Conservation (phyloP, 139 green algal genomes). For the Chlorokybus atmophyticus region DNA sequence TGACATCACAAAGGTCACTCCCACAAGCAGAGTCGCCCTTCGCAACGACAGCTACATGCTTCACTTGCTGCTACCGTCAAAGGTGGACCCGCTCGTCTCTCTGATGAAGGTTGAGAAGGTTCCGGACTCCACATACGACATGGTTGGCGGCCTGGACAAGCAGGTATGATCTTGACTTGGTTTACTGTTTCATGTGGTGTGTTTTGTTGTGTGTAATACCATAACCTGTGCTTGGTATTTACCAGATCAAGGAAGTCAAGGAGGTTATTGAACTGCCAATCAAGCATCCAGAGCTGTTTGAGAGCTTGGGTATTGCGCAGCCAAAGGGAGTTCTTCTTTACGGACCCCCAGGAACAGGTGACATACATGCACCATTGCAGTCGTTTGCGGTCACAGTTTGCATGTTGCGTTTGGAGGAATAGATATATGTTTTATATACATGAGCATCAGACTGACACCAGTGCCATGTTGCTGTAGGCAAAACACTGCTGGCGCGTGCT, state of each 20-base stretch:
- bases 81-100: slow-evolving; percentile 63
- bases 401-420: too few relatives aligned
- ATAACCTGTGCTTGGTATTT: too few relatives aligned
- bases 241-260: slow-evolving; percentile 99
- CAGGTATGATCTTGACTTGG: too few relatives aligned
- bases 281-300: slow-evolving; percentile 99
- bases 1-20: slow-evolving; percentile 50
- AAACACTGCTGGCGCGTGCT: slow-evolving; percentile 72
- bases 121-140: slow-evolving; percentile 98
- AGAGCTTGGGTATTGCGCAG: slow-evolving; percentile 92
- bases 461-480: too few relatives aligned
- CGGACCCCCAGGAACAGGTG: slow-evolving; percentile 56
- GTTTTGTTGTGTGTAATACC: too few relatives aligned
- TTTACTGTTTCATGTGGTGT: too few relatives aligned
- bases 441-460: too few relatives aligned
- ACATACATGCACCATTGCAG: too few relatives aligned
- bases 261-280: slow-evolving; percentile 98
- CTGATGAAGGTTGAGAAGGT: slow-evolving; percentile 99
- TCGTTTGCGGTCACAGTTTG: not conserved
- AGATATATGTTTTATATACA: too few relatives aligned
- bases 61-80: slow-evolving; percentile 72
- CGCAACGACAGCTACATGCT: slow-evolving; percentile 94
- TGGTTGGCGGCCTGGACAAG: slow-evolving; percentile 96
- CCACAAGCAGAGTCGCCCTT: slow-evolving; percentile 77
- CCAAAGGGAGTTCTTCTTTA: slow-evolving; percentile 95